Conservation (phyloP, 108 stramenopile genomes). For the Epithemia pelagica region DNA sequence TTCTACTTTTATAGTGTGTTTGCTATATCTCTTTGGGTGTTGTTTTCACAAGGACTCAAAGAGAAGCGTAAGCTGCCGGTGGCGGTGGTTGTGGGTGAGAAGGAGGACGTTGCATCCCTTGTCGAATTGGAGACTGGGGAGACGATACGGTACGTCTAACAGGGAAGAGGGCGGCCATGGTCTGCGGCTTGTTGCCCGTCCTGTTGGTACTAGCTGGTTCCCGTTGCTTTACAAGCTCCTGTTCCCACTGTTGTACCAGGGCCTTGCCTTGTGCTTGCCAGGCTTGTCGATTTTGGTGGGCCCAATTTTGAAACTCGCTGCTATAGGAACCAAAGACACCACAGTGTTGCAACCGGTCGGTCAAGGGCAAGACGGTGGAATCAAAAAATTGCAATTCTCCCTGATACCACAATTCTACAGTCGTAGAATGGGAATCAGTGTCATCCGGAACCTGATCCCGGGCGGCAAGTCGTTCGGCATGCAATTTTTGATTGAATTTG, state of each 20-base stretch:
- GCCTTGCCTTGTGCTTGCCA: background rate
- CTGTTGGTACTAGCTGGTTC: no score
- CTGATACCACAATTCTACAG: conserved; percentile 3
- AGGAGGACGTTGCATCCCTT: no score
- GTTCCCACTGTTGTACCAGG: conserved; percentile 5
- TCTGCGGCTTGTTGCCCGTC: no score
- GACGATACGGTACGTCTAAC: no score
- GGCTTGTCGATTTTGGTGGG: background rate
- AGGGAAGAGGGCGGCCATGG: no score
- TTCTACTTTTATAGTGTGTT: no score
- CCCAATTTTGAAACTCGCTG: conserved; percentile 4
- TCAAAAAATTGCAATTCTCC: conserved; percentile 10
- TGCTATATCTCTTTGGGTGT: no score
- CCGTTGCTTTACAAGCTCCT: no score
- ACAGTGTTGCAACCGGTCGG: background rate
- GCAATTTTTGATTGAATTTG: conserved; percentile 32
- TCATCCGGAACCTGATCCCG: background rate
- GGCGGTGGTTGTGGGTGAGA: no score
- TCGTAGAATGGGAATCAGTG: conserved; percentile 31
- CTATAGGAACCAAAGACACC: conserved; percentile 18
- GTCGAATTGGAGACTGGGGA: no score
- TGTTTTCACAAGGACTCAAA: no score
- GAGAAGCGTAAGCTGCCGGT: no score
- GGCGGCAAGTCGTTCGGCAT: background rate
- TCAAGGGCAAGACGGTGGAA: background rate